Evolutionary conservation across 1,284 basidiomycete species (phyloP).

Genomic region (Acaromyces ingoldii): DNA sequence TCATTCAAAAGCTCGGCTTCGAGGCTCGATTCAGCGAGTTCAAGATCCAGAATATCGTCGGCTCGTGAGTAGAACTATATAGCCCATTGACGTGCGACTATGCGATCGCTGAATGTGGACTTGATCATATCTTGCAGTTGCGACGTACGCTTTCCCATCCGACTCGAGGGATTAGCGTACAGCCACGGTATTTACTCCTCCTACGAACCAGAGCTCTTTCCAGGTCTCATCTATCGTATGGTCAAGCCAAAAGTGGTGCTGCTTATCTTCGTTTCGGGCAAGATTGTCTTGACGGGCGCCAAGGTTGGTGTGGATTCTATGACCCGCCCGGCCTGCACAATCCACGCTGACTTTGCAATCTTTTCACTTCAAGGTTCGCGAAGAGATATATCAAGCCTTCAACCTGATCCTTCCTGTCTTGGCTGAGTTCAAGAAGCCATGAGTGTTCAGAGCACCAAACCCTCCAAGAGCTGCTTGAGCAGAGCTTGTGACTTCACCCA

Average conservation of each 20-base stretch:
- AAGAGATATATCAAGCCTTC: slow-evolving; percentile 99
- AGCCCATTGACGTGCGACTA: not conserved
- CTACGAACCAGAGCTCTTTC: slow-evolving; percentile 97
- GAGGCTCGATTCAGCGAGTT: slow-evolving; percentile 99
- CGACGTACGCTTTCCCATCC: slow-evolving; percentile 99
- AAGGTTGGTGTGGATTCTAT: slow-evolving; percentile 63
- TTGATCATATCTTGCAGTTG: slow-evolving; percentile 56
- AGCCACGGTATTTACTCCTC: slow-evolving; percentile 97
- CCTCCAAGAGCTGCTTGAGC: no score
- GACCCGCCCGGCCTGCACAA: slow-evolving; percentile 26
- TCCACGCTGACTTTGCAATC: not conserved
- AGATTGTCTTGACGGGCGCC: slow-evolving; percentile 97
- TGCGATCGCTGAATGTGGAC: not conserved
- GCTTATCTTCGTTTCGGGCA: slow-evolving; percentile 97
- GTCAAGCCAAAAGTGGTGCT: slow-evolving; percentile 99
- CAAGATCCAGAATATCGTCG: slow-evolving; percentile 99
- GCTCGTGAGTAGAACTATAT: slow-evolving; percentile 50
- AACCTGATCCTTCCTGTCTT: slow-evolving; percentile 82
- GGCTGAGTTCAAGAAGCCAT: slow-evolving; percentile 53
- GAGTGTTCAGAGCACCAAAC: no score
- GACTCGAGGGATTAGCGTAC: slow-evolving; percentile 94
- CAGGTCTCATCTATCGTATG: slow-evolving; percentile 98
- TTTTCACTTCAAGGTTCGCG: slow-evolving; percentile 66
- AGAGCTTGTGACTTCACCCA: no score
- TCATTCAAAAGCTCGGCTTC: slow-evolving; percentile 98